phyloP scores from a whole-genome alignment of 768 basidiomycete species.

The Suillus bovinus region DNA sequence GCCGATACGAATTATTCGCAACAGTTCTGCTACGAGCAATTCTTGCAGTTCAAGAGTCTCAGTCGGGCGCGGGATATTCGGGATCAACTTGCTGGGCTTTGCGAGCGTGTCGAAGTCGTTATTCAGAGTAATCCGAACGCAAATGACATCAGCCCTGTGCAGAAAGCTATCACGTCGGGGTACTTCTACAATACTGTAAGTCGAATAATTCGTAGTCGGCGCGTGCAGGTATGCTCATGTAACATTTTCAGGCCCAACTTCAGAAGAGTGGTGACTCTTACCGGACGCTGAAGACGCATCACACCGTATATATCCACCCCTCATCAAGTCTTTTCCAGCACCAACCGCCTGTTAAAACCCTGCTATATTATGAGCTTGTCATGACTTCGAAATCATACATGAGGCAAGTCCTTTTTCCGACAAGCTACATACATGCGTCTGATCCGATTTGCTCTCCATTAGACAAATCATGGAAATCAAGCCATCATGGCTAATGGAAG shows the following conservation, averaged over 20 bases:
- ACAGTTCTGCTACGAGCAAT: slow-evolving; percentile 96
- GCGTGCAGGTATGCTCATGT: not conserved
- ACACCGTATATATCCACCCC: slow-evolving; percentile 96
- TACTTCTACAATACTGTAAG: slow-evolving; percentile 94
- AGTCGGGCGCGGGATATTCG: slow-evolving; percentile 95
- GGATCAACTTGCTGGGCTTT: slow-evolving; percentile 91
- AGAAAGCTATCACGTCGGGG: slow-evolving; percentile 93
- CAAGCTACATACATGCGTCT: not conserved
- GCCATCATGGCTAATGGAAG: slow-evolving; percentile 90
- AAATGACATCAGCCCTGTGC: slow-evolving; percentile 89
- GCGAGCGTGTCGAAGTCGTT: slow-evolving; percentile 95
- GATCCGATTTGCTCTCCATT: not conserved
- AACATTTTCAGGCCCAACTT: slow-evolving; percentile 65
- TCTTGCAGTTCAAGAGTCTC: slow-evolving; percentile 92
- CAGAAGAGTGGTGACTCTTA: slow-evolving; percentile 98
- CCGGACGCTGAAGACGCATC: slow-evolving; percentile 92
- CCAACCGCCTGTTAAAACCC: slow-evolving; percentile 88
- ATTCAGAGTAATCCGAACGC: slow-evolving; percentile 86
- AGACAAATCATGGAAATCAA: slow-evolving; percentile 99
- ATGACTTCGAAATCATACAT: slow-evolving; percentile 98
- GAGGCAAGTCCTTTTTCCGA: slow-evolving; percentile 45
- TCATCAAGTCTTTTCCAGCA: slow-evolving; percentile 94
- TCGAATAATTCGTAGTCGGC: slow-evolving; percentile 11
- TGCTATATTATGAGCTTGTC: slow-evolving; percentile 96
- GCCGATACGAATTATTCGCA: slow-evolving; percentile 96